Evolutionary conservation across 1,284 basidiomycete species (phyloP).

Genomic region (Cystobasidiaceae sp.): DNA sequence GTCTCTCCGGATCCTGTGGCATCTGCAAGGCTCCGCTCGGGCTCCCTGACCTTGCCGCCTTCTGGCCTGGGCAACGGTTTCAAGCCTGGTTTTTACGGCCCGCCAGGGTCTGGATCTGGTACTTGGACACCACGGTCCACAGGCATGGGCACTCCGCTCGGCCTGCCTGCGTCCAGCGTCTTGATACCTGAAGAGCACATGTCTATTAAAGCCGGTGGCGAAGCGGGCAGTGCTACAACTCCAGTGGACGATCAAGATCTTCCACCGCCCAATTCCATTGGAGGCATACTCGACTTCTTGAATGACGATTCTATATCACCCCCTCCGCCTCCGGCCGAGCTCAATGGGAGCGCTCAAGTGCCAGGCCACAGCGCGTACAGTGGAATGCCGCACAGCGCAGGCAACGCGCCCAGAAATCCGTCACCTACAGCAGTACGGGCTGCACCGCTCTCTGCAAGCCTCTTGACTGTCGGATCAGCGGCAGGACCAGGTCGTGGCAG

Average conservation of each 20-base stretch:
- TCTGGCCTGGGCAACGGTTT: conserved; percentile 72
- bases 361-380: too few relatives aligned
- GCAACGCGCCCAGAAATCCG: background rate
- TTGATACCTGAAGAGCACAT: conserved; percentile 7
- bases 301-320: conserved; percentile 22
- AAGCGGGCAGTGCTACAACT: background rate
- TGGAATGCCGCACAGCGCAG: too few relatives aligned
- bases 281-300: conserved; percentile 24
- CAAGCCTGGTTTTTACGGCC: conserved; percentile 56
- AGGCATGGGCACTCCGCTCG: conserved; percentile 23
- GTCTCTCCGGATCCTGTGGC: conserved; percentile 18
- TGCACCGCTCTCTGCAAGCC: background rate
- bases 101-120: conserved; percentile 30
- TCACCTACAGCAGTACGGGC: conserved; percentile 8
- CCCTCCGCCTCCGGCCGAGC: background rate
- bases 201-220: too few relatives aligned
- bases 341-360: too few relatives aligned
- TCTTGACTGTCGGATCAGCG: conserved; percentile 6
- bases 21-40: conserved; percentile 63
- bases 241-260: conserved; percentile 16
- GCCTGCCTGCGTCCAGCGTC: conserved; percentile 9
- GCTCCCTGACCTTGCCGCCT: conserved; percentile 73
- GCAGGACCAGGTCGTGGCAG: background rate
- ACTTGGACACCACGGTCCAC: conserved; percentile 35
- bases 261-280: conserved; percentile 11